These are phyloP conservation scores for Jacaranda copaia DNA, from an alignment of 257 asterid genomes.

Conservation along the genomic window DNA sequence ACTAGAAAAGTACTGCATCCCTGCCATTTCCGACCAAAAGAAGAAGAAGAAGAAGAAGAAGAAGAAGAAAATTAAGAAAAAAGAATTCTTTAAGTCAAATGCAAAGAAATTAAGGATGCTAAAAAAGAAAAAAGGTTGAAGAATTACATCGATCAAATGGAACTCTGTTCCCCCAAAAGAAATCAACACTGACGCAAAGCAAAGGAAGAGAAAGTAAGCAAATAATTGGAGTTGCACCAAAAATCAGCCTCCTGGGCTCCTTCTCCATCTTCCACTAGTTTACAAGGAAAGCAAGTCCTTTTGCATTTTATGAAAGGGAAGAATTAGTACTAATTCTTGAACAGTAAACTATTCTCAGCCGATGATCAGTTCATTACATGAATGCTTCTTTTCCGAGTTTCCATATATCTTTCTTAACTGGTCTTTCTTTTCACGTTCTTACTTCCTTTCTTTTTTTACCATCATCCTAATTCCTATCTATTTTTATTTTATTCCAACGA, in stretches of 20 bases:
- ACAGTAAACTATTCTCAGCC: background rate
- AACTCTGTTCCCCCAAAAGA: conserved; percentile 45
- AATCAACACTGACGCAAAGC: conserved; percentile 44
- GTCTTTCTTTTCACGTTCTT: conserved; percentile 23
- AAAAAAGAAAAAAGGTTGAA: background rate
- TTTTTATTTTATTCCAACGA: background rate
- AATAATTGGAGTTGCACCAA: conserved; percentile 46
- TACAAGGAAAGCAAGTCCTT: background rate
- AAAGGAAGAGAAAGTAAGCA: conserved; percentile 45
- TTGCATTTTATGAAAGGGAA: conserved; percentile 33
- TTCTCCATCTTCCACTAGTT: conserved; percentile 43
- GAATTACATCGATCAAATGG: conserved; percentile 47
- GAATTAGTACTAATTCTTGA: conserved; percentile 17
- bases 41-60: background rate
- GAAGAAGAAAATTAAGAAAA: background rate
- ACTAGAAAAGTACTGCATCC: conserved; percentile 47
- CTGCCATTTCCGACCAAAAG: conserved; percentile 30
- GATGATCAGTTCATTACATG: background rate
- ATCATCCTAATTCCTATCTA: background rate
- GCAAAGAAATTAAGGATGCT: background rate
- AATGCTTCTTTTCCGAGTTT: background rate
- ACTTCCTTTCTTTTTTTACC: too few species aligned
- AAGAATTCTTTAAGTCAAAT: background rate
- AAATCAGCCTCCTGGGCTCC: conserved; percentile 39
- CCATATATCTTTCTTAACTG: background rate